phyloP scores from a whole-genome alignment of 768 basidiomycete genomes.

The Crucibulum laeve region DNA sequence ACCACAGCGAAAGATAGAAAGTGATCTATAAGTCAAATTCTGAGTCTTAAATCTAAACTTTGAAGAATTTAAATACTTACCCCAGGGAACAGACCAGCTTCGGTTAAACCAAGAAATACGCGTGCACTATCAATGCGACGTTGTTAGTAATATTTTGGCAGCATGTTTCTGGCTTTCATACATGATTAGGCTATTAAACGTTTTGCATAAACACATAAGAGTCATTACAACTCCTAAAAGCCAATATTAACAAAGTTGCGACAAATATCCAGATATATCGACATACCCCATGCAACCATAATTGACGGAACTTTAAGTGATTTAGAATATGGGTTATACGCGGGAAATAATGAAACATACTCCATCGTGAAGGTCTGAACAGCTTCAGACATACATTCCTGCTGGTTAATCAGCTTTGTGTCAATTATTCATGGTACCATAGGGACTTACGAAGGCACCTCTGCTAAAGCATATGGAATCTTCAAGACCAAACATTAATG shows the following conservation, averaged over 20 bases:
- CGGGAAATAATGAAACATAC: constrained; percentile 7
- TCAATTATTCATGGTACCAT: not conserved
- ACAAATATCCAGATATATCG: not conserved
- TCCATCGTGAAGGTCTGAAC: constrained; percentile 20
- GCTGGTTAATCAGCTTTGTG: not conserved
- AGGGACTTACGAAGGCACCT: constrained; percentile 21
- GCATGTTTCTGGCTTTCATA: not conserved
- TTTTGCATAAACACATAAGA: constrained; percentile 21
- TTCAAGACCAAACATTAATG: not conserved
- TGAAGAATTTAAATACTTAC: constrained; percentile 13
- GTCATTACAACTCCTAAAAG: constrained; percentile 20
- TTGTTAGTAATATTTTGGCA: not conserved
- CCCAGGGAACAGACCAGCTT: constrained; percentile 34
- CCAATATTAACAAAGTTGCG: not conserved
- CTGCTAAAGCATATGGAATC: constrained; percentile 22
- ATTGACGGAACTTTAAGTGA: constrained; percentile 15
- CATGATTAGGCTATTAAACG: constrained; percentile 19
- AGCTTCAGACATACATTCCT: constrained; percentile 22
- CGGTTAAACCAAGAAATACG: constrained; percentile 34
- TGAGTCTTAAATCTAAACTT: not conserved
- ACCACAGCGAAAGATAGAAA: constrained; percentile 54
- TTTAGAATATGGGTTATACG: not conserved
- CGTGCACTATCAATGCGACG: constrained; percentile 21
- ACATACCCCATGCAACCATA: constrained; percentile 20
- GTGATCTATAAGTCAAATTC: constrained; percentile 22